A percentile compares a stretch with the other conserved stretches of the same genome.
These are phyloP conservation scores for Aphanomyces astaci DNA, from an alignment of 352 stramenopile species.

Conservation along the genomic window DNA sequence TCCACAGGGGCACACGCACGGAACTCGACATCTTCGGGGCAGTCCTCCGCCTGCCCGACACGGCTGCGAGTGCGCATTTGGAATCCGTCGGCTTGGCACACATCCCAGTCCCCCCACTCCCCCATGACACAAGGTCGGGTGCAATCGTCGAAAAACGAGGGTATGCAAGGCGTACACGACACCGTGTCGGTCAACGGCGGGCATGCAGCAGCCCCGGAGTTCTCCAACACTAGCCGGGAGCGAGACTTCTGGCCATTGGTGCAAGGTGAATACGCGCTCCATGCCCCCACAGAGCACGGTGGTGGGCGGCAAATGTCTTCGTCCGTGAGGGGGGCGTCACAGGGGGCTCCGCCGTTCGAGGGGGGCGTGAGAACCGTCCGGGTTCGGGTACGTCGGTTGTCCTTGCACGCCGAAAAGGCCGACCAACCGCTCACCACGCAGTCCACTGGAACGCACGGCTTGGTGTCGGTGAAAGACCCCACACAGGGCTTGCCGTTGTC, in stretches of 20 bases:
- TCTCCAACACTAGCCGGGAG: slow-evolving; percentile 25
- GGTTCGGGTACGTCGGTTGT: slow-evolving; percentile 35
- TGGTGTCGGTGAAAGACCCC: background rate
- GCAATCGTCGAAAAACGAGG: background rate
- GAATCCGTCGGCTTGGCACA: slow-evolving; percentile 26
- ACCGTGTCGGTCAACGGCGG: slow-evolving; percentile 33
- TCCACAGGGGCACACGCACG: slow-evolving; percentile 39
- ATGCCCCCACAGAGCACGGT: slow-evolving; percentile 53
- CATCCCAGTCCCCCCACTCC: slow-evolving; percentile 35
- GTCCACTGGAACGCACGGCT: slow-evolving; percentile 11
- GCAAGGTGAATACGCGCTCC: slow-evolving; percentile 40
- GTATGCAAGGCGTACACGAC: slow-evolving; percentile 27
- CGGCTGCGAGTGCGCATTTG: slow-evolving; percentile 35
- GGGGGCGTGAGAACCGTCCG: slow-evolving; percentile 27
- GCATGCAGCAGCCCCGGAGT: slow-evolving; percentile 35
- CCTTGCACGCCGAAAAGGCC: slow-evolving; percentile 43
- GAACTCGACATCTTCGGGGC: slow-evolving; percentile 27
- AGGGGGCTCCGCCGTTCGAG: slow-evolving; percentile 34
- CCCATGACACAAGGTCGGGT: slow-evolving; percentile 29
- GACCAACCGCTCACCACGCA: slow-evolving; percentile 34
- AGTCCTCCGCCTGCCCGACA: slow-evolving; percentile 36
- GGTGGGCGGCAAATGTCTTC: slow-evolving; percentile 55
- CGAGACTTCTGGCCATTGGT: slow-evolving; percentile 34
- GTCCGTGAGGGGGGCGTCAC: slow-evolving; percentile 35
- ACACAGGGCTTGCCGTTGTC: slow-evolving; percentile 39